Conservation (phyloP, 2,329 filamentous ascomycete species). For the Ilyonectria robusta region DNA sequence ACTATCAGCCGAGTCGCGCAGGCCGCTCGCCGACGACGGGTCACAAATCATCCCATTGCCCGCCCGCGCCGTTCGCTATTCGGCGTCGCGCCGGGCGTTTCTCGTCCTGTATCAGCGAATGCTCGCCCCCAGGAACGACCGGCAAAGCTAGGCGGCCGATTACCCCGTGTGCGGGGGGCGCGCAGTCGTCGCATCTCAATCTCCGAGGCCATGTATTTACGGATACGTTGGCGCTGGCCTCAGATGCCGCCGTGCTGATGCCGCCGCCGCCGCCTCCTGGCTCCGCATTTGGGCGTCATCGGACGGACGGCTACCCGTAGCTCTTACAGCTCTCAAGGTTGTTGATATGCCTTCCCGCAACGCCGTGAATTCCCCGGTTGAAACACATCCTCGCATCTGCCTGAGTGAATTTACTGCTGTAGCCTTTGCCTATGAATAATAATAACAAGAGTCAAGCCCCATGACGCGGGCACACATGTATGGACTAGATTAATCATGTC, state of each 20-base stretch:
- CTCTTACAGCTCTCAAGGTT: conserved; percentile 18
- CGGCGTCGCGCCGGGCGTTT: conserved; percentile 41
- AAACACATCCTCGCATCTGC: not conserved
- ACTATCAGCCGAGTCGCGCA: not conserved
- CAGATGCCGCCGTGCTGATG: conserved; percentile 3
- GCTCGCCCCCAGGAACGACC: conserved; percentile 25
- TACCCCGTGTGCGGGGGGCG: conserved; percentile 29
- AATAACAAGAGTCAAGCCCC: too few species aligned
- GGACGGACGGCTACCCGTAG: conserved; percentile 19
- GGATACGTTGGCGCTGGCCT: not conserved
- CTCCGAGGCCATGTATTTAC: conserved; percentile 11
- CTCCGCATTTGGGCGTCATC: conserved; percentile 23
- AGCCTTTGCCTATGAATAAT: not conserved
- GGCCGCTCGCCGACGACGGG: not conserved
- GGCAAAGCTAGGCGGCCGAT: conserved; percentile 32
- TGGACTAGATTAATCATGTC: conserved; percentile 1
- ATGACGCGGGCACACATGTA: not conserved
- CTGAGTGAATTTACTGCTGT: not conserved
- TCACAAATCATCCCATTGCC: conserved; percentile 12
- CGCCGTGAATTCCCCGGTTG: conserved; percentile 25
- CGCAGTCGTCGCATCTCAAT: conserved; percentile 40
- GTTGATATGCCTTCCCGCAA: conserved; percentile 5
- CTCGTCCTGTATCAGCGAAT: conserved; percentile 8
- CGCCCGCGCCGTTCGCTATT: conserved; percentile 42
- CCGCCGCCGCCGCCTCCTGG: conserved; percentile 9